These are phyloP conservation scores for Spathaspora gorwiae DNA, from an alignment of 805 yeast species.

Conservation along the genomic window DNA sequence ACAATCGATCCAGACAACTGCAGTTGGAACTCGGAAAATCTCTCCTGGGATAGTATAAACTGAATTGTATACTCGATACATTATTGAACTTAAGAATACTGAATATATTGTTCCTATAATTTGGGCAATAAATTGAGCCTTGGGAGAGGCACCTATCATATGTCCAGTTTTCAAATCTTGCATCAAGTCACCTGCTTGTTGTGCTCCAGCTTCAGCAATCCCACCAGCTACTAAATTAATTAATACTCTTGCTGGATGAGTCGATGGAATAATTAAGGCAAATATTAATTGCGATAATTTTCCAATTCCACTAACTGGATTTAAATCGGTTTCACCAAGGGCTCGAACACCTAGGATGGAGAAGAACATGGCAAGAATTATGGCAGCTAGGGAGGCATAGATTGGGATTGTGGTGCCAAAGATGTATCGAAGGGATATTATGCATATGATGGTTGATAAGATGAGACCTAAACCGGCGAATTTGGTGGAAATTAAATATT, in stretches of 20 bases:
- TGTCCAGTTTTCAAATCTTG: constrained; percentile 96
- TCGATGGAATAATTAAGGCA: constrained; percentile 71
- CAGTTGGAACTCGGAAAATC: constrained; percentile 86
- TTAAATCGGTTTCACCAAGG: constrained; percentile 91
- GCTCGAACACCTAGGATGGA: constrained; percentile 90
- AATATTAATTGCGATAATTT: constrained; percentile 86
- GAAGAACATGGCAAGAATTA: constrained; percentile 69
- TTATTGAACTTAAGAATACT: constrained; percentile 68
- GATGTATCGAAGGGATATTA: constrained; percentile 56
- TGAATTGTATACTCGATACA: constrained; percentile 76
- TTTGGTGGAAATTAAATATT: constrained; percentile 46
- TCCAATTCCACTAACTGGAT: constrained; percentile 96
- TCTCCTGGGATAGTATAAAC: constrained; percentile 84
- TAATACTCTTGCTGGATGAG: constrained; percentile 75
- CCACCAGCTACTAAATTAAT: constrained; percentile 93
- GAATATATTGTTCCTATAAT: constrained; percentile 85
- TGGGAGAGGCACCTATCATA: constrained; percentile 85
- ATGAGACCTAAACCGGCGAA: constrained; percentile 58
- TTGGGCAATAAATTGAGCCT: constrained; percentile 89
- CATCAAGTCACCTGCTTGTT: constrained; percentile 97
- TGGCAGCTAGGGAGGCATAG: constrained; percentile 63
- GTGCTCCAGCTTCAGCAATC: constrained; percentile 97
- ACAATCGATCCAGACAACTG: constrained; percentile 95
- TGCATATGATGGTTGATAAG: constrained; percentile 63
- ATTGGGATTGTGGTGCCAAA: constrained; percentile 72